Base-by-base conservation (phyloP, 768 basidiomycete genomes). In the Collybia sp. region DNA sequence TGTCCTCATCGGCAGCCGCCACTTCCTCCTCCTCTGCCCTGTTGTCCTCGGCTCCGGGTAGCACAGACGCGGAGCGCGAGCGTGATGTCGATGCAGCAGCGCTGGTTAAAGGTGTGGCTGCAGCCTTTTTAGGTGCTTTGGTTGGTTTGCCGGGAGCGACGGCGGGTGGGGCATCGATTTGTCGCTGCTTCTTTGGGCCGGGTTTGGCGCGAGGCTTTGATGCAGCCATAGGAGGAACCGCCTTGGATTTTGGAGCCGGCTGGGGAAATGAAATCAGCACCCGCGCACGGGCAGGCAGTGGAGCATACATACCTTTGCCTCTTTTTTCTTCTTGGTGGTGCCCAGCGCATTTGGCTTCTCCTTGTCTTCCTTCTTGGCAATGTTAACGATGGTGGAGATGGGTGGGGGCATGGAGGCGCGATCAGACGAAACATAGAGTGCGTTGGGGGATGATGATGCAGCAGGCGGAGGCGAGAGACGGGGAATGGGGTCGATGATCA, bases 21-120 rank as follows among this genome's bases (percentile, higher is more conserved):
- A 66, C 68, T 35, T 67, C 68, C 4, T 76, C 72, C 33, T 72
- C 74, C 46, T 76, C 82, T 37, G 72, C 75, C 16, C 72, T 67
- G 45, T 73, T 67, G 45, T 66, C 67, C 44, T 73, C 72, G 18
- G 59, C 57, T 17, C 65, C 61, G 30, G 86, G 85, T 69, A 87
- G 79, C 40, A 73, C 77, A 18, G 85, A 88, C 9, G 82, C 72
- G 10, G 87, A 89, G 11, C 86, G 75, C 30, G 87, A 90, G 20
- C 85, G 75, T 12, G 75, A 72, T 3, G 25, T 25, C 16, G 56
- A 55, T 0, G 66, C 64, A 8, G 62, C 53, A 17, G 63, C 57
- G 51, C 63, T 67, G 25, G 25, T 8, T 25, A 25, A 8, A 8
- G 25, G 25, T 25, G 25, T n/a, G 25, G 25, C 25, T 8, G 25